Evolutionary conservation across 2,329 filamentous ascomycete species (phyloP).

Genomic region (Fusarium sp.): DNA sequence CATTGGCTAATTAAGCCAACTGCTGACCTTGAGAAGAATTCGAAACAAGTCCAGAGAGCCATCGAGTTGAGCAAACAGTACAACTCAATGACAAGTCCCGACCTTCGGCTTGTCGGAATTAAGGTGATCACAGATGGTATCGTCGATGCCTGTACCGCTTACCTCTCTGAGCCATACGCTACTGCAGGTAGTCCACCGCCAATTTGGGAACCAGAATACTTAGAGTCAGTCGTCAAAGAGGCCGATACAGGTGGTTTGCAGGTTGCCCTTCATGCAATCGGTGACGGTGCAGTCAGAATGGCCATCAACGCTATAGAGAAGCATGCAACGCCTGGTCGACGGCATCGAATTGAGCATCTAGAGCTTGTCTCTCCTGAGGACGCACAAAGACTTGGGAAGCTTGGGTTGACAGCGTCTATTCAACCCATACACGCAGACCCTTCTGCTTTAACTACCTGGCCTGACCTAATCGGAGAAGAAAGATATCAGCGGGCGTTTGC

Average conservation of each 20-base stretch:
- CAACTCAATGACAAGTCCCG: slow-evolving; percentile 50
- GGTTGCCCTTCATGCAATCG: slow-evolving; percentile 72
- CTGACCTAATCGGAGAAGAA: slow-evolving; percentile 62
- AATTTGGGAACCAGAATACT: slow-evolving; percentile 63
- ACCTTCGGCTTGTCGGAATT: slow-evolving; percentile 66
- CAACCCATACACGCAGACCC: slow-evolving; percentile 69
- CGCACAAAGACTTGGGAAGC: slow-evolving; percentile 63
- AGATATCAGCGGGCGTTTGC: slow-evolving; percentile 69
- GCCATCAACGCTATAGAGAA: slow-evolving; percentile 65
- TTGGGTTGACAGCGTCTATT: slow-evolving; percentile 68
- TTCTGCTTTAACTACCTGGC: slow-evolving; percentile 69
- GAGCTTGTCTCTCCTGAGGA: slow-evolving; percentile 67
- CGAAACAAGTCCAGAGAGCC: slow-evolving; percentile 61
- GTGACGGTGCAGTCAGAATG: slow-evolving; percentile 67
- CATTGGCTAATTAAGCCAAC: slow-evolving; percentile 68
- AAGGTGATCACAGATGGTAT: slow-evolving; percentile 73
- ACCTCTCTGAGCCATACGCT: slow-evolving; percentile 67
- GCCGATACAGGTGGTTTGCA: slow-evolving; percentile 66
- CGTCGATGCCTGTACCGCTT: slow-evolving; percentile 71
- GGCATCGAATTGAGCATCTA: slow-evolving; percentile 73
- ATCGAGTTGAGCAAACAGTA: slow-evolving; percentile 56
- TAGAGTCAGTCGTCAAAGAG: slow-evolving; percentile 64
- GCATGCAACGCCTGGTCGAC: slow-evolving; percentile 54
- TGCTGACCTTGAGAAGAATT: slow-evolving; percentile 47
- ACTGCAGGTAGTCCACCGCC: slow-evolving; percentile 56